These are phyloP conservation scores for Omphalotus guepiniiformis DNA, from an alignment of 768 basidiomycete species.

Conservation along the genomic window DNA sequence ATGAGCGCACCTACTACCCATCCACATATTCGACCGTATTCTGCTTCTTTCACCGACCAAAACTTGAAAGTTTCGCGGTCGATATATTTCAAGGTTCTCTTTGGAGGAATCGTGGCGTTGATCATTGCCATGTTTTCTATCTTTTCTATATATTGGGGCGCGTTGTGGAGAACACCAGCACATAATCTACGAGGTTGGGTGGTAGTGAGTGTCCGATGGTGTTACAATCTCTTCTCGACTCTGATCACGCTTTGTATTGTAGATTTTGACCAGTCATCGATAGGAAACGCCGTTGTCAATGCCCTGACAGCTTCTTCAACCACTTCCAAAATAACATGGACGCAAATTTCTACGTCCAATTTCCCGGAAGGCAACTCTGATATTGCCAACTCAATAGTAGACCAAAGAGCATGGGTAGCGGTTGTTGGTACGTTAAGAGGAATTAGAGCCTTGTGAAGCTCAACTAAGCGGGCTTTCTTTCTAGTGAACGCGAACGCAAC, in stretches of 20 bases:
- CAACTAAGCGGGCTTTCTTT: background rate
- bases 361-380: constrained; percentile 36
- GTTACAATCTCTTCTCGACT: background rate
- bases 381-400: constrained; percentile 33
- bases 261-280: constrained; percentile 48
- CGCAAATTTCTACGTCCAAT: constrained; percentile 23
- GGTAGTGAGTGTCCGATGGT: constrained; percentile 33
- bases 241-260: constrained; percentile 12
- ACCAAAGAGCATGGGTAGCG: constrained; percentile 44
- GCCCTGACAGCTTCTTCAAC: constrained; percentile 25
- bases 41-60: constrained; percentile 7
- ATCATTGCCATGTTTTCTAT: constrained; percentile 38
- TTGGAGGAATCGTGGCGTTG: constrained; percentile 29
- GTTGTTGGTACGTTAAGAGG: constrained; percentile 33
- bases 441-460: background rate
- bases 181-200: constrained; percentile 46
- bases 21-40: constrained; percentile 2
- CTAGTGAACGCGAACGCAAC: constrained; percentile 29
- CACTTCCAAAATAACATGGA: constrained; percentile 31
- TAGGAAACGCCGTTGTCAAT: constrained; percentile 38
- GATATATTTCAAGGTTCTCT: constrained; percentile 38
- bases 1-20: background rate
- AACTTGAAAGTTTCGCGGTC: constrained; percentile 21
- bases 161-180: constrained; percentile 36
- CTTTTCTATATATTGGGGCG: constrained; percentile 56